Evolutionary conservation across 768 basidiomycete species (phyloP).

Genomic region (Phlegmacium glaucopus): DNA sequence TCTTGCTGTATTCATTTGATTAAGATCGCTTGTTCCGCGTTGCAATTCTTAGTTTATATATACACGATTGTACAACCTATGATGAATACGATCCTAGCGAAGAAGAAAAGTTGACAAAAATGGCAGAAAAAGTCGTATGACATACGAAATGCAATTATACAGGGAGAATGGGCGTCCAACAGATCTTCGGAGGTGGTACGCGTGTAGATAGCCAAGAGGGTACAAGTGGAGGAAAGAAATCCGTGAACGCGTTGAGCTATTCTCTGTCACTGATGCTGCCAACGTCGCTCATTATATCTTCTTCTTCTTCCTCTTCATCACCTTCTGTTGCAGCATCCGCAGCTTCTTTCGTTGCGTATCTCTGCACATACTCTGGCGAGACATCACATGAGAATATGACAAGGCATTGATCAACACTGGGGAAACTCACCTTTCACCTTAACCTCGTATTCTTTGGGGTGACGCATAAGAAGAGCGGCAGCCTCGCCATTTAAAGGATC

Average conservation of each 20-base stretch:
- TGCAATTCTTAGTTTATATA: constrained; percentile 12
- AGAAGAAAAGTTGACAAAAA: constrained; percentile 7
- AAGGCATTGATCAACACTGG: not conserved
- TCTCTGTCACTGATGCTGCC: constrained; percentile 80
- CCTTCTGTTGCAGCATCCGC: constrained; percentile 71
- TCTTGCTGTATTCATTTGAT: constrained; percentile 1
- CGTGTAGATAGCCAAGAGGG: constrained; percentile 5
- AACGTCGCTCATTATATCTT: constrained; percentile 86
- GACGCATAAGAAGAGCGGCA: constrained; percentile 94
- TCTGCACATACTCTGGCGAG: constrained; percentile 86
- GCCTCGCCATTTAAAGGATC: constrained; percentile 99
- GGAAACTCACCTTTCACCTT: constrained; percentile 79
- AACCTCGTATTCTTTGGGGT: constrained; percentile 91
- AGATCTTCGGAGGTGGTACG: not conserved
- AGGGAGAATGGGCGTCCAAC: not conserved
- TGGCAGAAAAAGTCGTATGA: constrained; percentile 4
- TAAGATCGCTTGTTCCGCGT: constrained; percentile 5
- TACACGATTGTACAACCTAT: constrained; percentile 18
- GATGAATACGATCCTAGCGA: constrained; percentile 16
- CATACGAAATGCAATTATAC: constrained; percentile 3
- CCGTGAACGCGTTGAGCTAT: constrained; percentile 13
- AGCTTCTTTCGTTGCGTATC: constrained; percentile 89
- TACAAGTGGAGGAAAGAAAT: constrained; percentile 6
- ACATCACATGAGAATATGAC: constrained; percentile 1
- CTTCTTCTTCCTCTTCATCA: constrained; percentile 67